These are phyloP conservation scores for Lactarius indigo DNA, from an alignment of 768 basidiomycete genomes.

Conservation along the genomic window DNA sequence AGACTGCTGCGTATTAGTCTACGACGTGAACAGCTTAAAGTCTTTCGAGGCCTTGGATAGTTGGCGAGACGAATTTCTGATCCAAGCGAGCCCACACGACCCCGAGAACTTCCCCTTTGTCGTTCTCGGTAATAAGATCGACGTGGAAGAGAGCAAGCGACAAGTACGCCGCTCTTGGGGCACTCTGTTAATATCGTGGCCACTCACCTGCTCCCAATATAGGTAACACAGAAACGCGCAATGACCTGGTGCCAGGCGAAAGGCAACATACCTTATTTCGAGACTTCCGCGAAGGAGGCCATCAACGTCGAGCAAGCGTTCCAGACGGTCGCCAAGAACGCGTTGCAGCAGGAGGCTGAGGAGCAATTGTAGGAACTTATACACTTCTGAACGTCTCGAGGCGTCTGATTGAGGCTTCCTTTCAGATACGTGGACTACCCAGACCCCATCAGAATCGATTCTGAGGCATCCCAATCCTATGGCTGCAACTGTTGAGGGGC, in stretches of 20 bases:
- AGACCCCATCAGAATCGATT: slow-evolving; percentile 95
- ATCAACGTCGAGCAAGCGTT: slow-evolving; percentile 99
- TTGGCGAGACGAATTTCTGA: slow-evolving; percentile 99
- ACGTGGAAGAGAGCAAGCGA: slow-evolving; percentile 97
- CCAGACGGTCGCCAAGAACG: slow-evolving; percentile 99
- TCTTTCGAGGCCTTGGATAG: slow-evolving; percentile 98
- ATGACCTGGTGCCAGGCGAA: slow-evolving; percentile 99
- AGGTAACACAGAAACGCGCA: slow-evolving; percentile 99
- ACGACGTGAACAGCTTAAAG: slow-evolving; percentile 98
- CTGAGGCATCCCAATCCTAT: slow-evolving; percentile 86
- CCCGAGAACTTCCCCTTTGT: slow-evolving; percentile 99
- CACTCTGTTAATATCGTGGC: background rate
- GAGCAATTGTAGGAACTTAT: slow-evolving; percentile 73
- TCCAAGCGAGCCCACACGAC: slow-evolving; percentile 97
- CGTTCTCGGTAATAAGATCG: slow-evolving; percentile 99
- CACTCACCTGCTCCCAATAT: slow-evolving; percentile 9
- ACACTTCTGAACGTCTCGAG: slow-evolving; percentile 19
- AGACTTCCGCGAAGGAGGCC: slow-evolving; percentile 99
- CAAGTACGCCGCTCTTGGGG: slow-evolving; percentile 53
- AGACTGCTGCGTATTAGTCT: slow-evolving; percentile 98
- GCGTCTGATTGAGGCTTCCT: slow-evolving; percentile 22
- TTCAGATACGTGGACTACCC: slow-evolving; percentile 95
- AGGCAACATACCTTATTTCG: slow-evolving; percentile 99
- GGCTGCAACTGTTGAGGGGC: slow-evolving; percentile 81
- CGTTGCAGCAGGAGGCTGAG: slow-evolving; percentile 94